A percentile compares a stretch with the other conserved stretches of the same genome.
phyloP scores from a whole-genome alignment of 1,284 basidiomycete genomes.

The Pisolithus thermaeus region DNA sequence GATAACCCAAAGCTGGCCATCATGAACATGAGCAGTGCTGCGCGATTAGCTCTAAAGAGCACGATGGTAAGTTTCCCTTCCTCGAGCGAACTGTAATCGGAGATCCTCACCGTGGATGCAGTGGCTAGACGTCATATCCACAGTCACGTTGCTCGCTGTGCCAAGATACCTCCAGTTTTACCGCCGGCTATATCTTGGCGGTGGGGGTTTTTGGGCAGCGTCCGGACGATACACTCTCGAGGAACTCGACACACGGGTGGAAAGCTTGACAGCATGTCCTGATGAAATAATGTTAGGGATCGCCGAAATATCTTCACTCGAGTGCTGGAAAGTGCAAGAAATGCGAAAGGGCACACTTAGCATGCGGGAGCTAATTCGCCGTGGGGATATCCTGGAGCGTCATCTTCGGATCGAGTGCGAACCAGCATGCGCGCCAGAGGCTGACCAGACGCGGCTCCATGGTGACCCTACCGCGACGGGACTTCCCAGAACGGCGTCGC shows the following conservation, averaged over 20 bases:
- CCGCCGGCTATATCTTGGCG: slow-evolving; percentile 47
- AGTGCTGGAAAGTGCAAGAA: slow-evolving; percentile 68
- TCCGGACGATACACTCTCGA: slow-evolving; percentile 23
- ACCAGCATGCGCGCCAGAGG: slow-evolving; percentile 21
- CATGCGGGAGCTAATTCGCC: slow-evolving; percentile 60
- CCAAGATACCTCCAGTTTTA: slow-evolving; percentile 65
- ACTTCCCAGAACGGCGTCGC: slow-evolving; percentile 25
- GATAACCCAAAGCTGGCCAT: slow-evolving; percentile 58
- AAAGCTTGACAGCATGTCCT: slow-evolving; percentile 65
- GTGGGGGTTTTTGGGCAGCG: slow-evolving; percentile 33
- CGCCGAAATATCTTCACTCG: slow-evolving; percentile 67
- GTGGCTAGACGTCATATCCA: slow-evolving; percentile 74
- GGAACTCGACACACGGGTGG: slow-evolving; percentile 47
- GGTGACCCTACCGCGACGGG: slow-evolving; percentile 20
- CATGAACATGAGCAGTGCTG: slow-evolving; percentile 44
- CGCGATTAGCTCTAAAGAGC: slow-evolving; percentile 57
- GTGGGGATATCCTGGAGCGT: slow-evolving; percentile 62
- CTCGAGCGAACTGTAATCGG: not conserved
- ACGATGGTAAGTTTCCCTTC: slow-evolving; percentile 52
- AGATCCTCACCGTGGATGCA: slow-evolving; percentile 25
- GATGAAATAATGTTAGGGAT: slow-evolving; percentile 70
- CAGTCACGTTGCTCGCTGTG: slow-evolving; percentile 52
- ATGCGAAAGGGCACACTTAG: slow-evolving; percentile 57
- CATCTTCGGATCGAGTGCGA: slow-evolving; percentile 42
- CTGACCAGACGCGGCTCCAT: slow-evolving; percentile 34